A percentile compares a stretch with the other conserved stretches of the same genome.
These are phyloP conservation scores for Pseudoperonospora humuli DNA, from an alignment of 352 stramenopile genomes.

Conservation along the genomic window DNA sequence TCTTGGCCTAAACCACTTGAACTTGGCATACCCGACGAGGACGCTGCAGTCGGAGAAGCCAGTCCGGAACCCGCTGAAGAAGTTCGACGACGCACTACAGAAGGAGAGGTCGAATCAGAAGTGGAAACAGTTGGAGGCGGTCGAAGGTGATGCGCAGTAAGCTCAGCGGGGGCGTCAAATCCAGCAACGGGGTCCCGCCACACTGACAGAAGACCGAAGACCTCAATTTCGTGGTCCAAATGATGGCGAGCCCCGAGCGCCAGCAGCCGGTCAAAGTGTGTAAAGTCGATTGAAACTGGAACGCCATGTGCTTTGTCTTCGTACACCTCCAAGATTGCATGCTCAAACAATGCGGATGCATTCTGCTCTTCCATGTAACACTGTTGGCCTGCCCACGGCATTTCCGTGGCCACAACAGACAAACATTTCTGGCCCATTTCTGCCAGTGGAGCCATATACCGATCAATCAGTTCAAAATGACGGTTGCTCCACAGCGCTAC, in stretches of 20 bases:
- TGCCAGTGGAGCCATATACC: constrained; percentile 44
- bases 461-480: constrained; percentile 62
- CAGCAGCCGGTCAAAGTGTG: constrained; percentile 61
- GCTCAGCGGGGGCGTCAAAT: constrained; percentile 48
- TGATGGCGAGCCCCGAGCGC: constrained; percentile 34
- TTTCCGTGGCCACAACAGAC: constrained; percentile 63
- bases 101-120: constrained; percentile 12
- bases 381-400: constrained; percentile 71
- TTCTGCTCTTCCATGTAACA: constrained; percentile 66
- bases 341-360: constrained; percentile 61
- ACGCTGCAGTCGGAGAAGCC: constrained; percentile 10
- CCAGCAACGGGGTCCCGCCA: constrained; percentile 51
- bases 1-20: constrained; percentile 4
- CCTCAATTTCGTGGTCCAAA: constrained; percentile 63
- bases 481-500: constrained; percentile 53
- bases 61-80: constrained; percentile 16
- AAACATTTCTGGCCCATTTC: constrained; percentile 71
- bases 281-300: constrained; percentile 50
- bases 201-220: constrained; percentile 66
- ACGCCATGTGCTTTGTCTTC: constrained; percentile 30
- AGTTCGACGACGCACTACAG: constrained; percentile 12
- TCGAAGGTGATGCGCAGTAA: constrained; percentile 23
- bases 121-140: constrained; percentile 15
- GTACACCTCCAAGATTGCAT: constrained; percentile 56
- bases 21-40: constrained; percentile 5